Evolutionary conservation across 352 stramenopile species (phyloP).

Genomic region (Phytophthora chlamydospora): DNA sequence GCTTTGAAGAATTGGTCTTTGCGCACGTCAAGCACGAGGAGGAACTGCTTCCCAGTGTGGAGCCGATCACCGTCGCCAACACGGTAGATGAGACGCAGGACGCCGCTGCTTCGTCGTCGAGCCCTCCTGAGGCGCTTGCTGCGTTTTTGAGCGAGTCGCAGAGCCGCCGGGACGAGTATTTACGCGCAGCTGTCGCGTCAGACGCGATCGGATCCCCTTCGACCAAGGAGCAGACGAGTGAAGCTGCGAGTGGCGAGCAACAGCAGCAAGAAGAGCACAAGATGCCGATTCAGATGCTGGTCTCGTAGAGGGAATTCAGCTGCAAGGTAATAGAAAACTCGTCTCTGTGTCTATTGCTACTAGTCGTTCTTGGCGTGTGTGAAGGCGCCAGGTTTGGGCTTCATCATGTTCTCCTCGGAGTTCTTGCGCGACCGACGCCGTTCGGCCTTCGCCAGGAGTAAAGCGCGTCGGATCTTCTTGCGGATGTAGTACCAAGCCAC

Average conservation of each 20-base stretch:
- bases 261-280: slow-evolving; percentile 42
- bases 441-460: slow-evolving; percentile 92
- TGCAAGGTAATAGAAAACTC: slow-evolving; percentile 28
- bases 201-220: slow-evolving; percentile 28
- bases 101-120: slow-evolving; percentile 9
- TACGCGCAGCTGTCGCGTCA: slow-evolving; percentile 37
- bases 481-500: slow-evolving; percentile 88
- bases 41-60: slow-evolving; percentile 35
- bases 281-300: slow-evolving; percentile 72
- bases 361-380: slow-evolving; percentile 66
- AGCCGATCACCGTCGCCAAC: slow-evolving; percentile 7
- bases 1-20: slow-evolving; percentile 55
- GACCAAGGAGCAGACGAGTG: slow-evolving; percentile 7
- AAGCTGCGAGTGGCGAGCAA: slow-evolving; percentile 13
- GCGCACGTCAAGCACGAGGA: slow-evolving; percentile 45
- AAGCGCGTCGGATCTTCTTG: slow-evolving; percentile 73
- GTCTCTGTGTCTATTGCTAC: slow-evolving; percentile 26
- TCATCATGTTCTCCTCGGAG: slow-evolving; percentile 55
- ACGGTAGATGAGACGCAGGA: slow-evolving; percentile 1
- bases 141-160: slow-evolving; percentile 44
- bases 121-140: slow-evolving; percentile 26
- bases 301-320: slow-evolving; percentile 48
- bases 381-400: slow-evolving; percentile 62
- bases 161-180: slow-evolving; percentile 50
- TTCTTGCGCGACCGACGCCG: slow-evolving; percentile 82